phyloP scores from a whole-genome alignment of 1,139 yeast species.

The Pichia sp. region DNA sequence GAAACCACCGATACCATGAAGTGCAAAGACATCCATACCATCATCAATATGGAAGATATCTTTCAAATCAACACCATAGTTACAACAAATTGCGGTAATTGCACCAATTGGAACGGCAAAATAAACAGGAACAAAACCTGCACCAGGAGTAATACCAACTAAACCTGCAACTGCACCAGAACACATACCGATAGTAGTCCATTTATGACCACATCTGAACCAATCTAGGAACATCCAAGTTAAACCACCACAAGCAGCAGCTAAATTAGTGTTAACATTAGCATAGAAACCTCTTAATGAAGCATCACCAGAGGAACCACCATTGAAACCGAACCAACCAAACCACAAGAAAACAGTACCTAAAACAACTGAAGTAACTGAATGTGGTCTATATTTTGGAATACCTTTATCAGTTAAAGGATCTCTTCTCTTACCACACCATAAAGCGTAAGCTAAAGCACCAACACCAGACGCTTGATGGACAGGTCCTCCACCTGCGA shows the following conservation, averaged over 20 bases:
- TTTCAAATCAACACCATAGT: slow-evolving; percentile 81
- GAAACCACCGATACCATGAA: slow-evolving; percentile 93
- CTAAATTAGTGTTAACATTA: slow-evolving; percentile 82
- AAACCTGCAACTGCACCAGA: slow-evolving; percentile 91
- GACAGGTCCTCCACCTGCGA: slow-evolving; percentile 98
- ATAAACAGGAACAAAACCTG: slow-evolving; percentile 92
- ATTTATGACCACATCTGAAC: slow-evolving; percentile 80
- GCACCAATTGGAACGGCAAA: slow-evolving; percentile 80
- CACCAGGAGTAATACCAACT: slow-evolving; percentile 96
- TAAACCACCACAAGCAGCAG: slow-evolving; percentile 88
- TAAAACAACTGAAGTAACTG: slow-evolving; percentile 81
- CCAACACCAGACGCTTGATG: slow-evolving; percentile 94
- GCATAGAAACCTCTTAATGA: slow-evolving; percentile 92
- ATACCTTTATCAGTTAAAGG: slow-evolving; percentile 62
- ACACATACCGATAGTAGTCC: slow-evolving; percentile 94
- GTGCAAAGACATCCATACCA: slow-evolving; percentile 90
- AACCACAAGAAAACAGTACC: slow-evolving; percentile 95
- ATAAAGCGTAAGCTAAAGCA: slow-evolving; percentile 85
- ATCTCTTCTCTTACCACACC: slow-evolving; percentile 88
- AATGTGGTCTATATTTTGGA: slow-evolving; percentile 89
- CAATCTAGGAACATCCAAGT: slow-evolving; percentile 92
- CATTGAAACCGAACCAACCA: slow-evolving; percentile 98
- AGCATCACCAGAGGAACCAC: slow-evolving; percentile 93
- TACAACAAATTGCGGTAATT: slow-evolving; percentile 71
- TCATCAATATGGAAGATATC: slow-evolving; percentile 72